These are phyloP conservation scores for Penicillium sp. DNA, from an alignment of 2,329 filamentous ascomycete genomes.

Conservation along the genomic window DNA sequence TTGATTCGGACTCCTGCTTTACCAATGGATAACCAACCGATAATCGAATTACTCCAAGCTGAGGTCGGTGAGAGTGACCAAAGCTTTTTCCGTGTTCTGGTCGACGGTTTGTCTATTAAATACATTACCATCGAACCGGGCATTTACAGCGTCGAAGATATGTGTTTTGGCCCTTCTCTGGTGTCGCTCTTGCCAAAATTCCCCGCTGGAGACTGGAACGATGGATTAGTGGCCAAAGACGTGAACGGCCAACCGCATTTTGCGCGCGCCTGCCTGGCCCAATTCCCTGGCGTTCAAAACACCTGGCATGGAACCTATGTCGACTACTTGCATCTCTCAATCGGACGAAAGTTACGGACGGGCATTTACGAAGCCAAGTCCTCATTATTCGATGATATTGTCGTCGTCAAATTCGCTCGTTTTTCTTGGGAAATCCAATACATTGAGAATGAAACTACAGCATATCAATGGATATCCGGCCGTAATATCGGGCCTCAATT, in stretches of 20 bases:
- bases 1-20: too few species aligned
- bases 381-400: constrained; percentile 9
- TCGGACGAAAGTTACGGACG: constrained; percentile 20
- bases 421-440: constrained; percentile 39
- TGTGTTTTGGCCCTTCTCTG: constrained; percentile 30
- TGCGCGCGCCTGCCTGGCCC: constrained; percentile 9
- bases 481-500: constrained; percentile 37
- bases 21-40: constrained; percentile 1
- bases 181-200: constrained; percentile 19
- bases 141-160: constrained; percentile 24
- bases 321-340: constrained; percentile 20
- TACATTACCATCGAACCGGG: constrained; percentile 28
- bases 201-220: constrained; percentile 31
- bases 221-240: constrained; percentile 22
- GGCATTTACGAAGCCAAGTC: constrained; percentile 25
- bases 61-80: constrained; percentile 25
- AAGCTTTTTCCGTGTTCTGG: constrained; percentile 28
- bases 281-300: constrained; percentile 19
- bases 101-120: constrained; percentile 22
- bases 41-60: constrained; percentile 26
- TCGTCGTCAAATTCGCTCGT: constrained; percentile 38
- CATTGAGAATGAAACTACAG: constrained; percentile 36
- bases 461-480: constrained; percentile 37
- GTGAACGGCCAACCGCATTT: constrained; percentile 20
- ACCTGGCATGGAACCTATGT: constrained; percentile 22